Evolutionary conservation across 768 basidiomycete genomes (phyloP).

Genomic region (Mycena indigotica): DNA sequence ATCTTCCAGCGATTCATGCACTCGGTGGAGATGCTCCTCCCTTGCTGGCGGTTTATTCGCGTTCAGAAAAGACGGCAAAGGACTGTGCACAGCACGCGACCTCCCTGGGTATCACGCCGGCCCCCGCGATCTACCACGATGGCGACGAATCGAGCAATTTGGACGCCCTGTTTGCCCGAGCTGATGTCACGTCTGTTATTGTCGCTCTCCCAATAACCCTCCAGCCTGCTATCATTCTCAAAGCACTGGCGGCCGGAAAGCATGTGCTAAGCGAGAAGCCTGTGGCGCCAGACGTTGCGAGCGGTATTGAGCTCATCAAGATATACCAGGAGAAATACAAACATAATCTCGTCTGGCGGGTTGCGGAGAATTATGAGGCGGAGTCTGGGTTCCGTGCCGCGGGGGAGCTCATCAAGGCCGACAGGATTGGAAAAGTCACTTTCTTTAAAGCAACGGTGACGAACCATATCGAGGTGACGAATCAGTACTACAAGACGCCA

Average conservation of each 20-base stretch:
- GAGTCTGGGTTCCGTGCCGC: slow-evolving; percentile 60
- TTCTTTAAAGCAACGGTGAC: slow-evolving; percentile 64
- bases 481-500: slow-evolving; percentile 78
- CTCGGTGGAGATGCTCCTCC: slow-evolving; percentile 49
- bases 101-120: slow-evolving; percentile 39
- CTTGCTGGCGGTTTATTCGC: slow-evolving; percentile 76
- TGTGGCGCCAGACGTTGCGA: slow-evolving; percentile 67
- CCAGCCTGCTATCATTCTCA: slow-evolving; percentile 69
- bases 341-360: slow-evolving; percentile 72
- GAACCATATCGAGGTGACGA: slow-evolving; percentile 58
- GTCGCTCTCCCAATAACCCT: slow-evolving; percentile 75
- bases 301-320: slow-evolving; percentile 64
- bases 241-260: slow-evolving; percentile 73
- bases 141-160: slow-evolving; percentile 46
- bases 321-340: slow-evolving; percentile 67
- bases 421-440: slow-evolving; percentile 71
- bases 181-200: slow-evolving; percentile 74
- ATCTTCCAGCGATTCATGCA: slow-evolving; percentile 72
- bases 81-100: slow-evolving; percentile 53
- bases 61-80: slow-evolving; percentile 62
- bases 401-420: slow-evolving; percentile 50
- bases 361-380: slow-evolving; percentile 78
- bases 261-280: slow-evolving; percentile 92
- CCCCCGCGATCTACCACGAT: slow-evolving; percentile 61
- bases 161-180: slow-evolving; percentile 64